phyloP scores from a whole-genome alignment of 2,329 filamentous ascomycete genomes.

The Setomelanomma holmii region DNA sequence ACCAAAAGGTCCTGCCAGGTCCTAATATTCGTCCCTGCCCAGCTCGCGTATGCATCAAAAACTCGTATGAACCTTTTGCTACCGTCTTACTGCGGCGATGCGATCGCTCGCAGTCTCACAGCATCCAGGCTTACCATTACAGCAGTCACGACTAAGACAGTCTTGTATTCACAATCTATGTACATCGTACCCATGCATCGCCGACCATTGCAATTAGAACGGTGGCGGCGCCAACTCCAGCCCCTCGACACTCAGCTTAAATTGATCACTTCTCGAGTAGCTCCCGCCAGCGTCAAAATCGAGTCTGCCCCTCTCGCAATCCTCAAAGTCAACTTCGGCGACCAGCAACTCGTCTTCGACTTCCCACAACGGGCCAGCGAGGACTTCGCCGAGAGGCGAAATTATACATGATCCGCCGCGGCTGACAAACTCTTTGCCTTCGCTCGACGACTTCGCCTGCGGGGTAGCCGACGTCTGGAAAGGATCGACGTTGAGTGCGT shows the following conservation, averaged over 20 bases:
- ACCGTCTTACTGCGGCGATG: too few species aligned
- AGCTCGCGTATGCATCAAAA: too few species aligned
- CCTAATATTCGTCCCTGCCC: too few species aligned
- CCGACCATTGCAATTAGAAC: slow-evolving; percentile 22
- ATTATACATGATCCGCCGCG: slow-evolving; percentile 85
- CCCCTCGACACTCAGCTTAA: slow-evolving; percentile 66
- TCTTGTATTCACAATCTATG: too few species aligned
- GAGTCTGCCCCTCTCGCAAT: slow-evolving; percentile 80
- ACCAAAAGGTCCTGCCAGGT: too few species aligned
- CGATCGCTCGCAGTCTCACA: too few species aligned
- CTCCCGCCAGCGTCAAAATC: slow-evolving; percentile 86
- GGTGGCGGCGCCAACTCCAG: slow-evolving; percentile 67
- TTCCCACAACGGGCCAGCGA: slow-evolving; percentile 86
- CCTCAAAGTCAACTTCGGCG: slow-evolving; percentile 83
- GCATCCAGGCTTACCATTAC: too few species aligned
- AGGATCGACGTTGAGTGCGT: slow-evolving; percentile 22
- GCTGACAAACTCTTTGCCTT: slow-evolving; percentile 63
- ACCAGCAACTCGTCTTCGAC: slow-evolving; percentile 70
- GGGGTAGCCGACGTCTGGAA: slow-evolving; percentile 8
- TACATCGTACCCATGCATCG: not conserved
- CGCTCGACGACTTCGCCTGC: slow-evolving; percentile 7
- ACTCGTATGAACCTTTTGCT: too few species aligned
- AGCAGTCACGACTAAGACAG: too few species aligned
- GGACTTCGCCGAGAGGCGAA: slow-evolving; percentile 77
- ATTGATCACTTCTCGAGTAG: slow-evolving; percentile 77